Base-by-base conservation (phyloP, 176 grass and related monocot genomes). In the Bolboschoenus planiculmis region DNA sequence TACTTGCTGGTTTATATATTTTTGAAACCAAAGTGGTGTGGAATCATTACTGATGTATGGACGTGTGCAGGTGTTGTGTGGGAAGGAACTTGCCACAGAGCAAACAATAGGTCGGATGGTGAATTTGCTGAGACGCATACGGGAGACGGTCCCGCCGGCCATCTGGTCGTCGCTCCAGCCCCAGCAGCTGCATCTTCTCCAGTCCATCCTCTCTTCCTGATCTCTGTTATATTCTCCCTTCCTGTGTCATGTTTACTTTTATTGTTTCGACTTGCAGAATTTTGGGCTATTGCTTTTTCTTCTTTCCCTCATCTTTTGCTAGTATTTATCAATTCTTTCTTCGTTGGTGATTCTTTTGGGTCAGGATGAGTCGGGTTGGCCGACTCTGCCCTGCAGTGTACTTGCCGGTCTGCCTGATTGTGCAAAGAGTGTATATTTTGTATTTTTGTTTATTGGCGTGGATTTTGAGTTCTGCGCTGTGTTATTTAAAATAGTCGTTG, bases 81-180 rank as follows among this genome's bases (percentile, higher is more conserved):
- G 91, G 18, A 85, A 86, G 18, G 93, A 99, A 59, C 87, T 99
- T 20, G 97, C 89, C 18, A 91, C 92, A 7, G 97, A 93, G 76
- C 89, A 99, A 84, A 96, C 93, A 2, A 80, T 70, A 35, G 76
- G 27, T 36, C 65, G 87, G 68, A 99, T 99, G 86, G 66, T 99
- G 56, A 93, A 73, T 60, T 72, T 96, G 34, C 84, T 99, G 84
- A 95, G 81, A 82, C 75, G 84, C 23, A 89, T 99, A 60, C 91
- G 91, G 86, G 91, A 91, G 84, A 99, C 97, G 4, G 51, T 99
- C 62, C 97, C 97, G 44, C 91, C 97, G 4, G 78, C 94, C 84
- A 85, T 89, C 20, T 99, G 92, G 89, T 96, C 92, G 14, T 91
- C 67, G 23, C 90, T 99, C 83, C 93, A 95, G 89, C 97, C 91